phyloP scores from a whole-genome alignment of 1,284 basidiomycete genomes.

The Clitocybe nebularis region DNA sequence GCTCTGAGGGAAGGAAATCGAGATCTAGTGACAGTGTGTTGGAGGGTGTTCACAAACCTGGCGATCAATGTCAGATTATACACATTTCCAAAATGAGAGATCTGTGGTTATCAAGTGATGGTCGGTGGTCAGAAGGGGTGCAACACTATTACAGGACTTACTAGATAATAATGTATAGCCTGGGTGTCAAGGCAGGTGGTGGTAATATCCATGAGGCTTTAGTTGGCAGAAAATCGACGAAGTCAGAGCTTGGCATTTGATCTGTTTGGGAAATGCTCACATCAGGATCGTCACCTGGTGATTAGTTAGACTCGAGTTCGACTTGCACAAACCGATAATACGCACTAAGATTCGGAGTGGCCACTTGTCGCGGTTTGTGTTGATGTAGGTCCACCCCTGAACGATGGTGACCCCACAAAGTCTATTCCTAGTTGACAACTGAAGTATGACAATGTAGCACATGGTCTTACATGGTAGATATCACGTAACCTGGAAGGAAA shows the following conservation, averaged over 20 bases:
- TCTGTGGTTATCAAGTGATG: too few relatives aligned
- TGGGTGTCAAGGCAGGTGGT: neutral
- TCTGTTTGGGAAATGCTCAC: neutral
- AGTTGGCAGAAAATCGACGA: too few relatives aligned
- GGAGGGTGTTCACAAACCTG: too few relatives aligned
- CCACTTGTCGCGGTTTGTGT: conserved; percentile 13
- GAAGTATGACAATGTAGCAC: conserved; percentile 47
- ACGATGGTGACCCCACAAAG: conserved; percentile 9
- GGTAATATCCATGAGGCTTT: neutral
- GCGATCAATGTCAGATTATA: too few relatives aligned
- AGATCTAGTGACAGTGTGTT: too few relatives aligned
- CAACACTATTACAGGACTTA: too few relatives aligned
- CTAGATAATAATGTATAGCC: neutral
- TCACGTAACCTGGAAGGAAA: too few relatives aligned
- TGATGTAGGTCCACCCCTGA: conserved; percentile 12
- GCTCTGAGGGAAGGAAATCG: too few relatives aligned
- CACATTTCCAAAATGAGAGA: too few relatives aligned
- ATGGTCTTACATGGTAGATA: conserved; percentile 35
- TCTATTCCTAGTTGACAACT: conserved; percentile 22
- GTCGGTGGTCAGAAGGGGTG: too few relatives aligned
- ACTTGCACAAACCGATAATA: neutral
- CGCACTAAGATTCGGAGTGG: conserved; percentile 4
- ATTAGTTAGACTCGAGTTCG: neutral
- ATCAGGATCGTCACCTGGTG: neutral
- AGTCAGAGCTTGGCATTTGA: neutral